phyloP scores from a whole-genome alignment of 2,329 filamentous ascomycete genomes.

The Claviceps citrina region DNA sequence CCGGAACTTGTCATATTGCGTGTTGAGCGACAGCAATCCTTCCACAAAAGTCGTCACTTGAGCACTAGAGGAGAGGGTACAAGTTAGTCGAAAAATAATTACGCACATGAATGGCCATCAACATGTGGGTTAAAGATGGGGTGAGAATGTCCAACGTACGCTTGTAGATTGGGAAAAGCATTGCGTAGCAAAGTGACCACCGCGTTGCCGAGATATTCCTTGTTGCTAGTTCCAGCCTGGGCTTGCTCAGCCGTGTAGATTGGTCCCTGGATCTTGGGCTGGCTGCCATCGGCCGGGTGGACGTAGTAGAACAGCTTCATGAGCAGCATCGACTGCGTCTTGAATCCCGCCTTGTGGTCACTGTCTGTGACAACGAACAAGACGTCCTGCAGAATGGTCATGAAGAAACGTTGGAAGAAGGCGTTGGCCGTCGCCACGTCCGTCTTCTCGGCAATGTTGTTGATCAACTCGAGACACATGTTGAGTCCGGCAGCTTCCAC shows the following conservation, averaged over 20 bases:
- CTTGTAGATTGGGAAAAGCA: constrained; percentile 84
- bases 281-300: constrained; percentile 49
- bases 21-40: constrained; percentile 75
- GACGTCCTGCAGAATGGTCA: constrained; percentile 88
- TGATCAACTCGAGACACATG: constrained; percentile 96
- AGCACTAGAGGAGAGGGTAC: constrained; percentile 30
- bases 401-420: constrained; percentile 97
- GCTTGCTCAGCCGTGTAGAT: constrained; percentile 80
- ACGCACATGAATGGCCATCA: neutral
- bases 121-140: no score
- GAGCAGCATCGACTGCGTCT: constrained; percentile 86
- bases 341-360: constrained; percentile 98
- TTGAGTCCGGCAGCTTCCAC: constrained; percentile 91
- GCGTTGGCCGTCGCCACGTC: constrained; percentile 74
- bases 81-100: constrained; percentile 10
- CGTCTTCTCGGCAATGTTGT: constrained; percentile 89
- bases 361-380: constrained; percentile 97
- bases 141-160: constrained; percentile 43
- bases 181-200: constrained; percentile 71
- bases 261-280: constrained; percentile 79
- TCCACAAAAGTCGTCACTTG: constrained; percentile 88
- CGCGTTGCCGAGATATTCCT: constrained; percentile 79
- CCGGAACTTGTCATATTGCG: constrained; percentile 86
- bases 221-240: constrained; percentile 68
- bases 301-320: constrained; percentile 95